Conservation (phyloP, 2,329 filamentous ascomycete genomes). For the Pestalotiopsis sp. region DNA sequence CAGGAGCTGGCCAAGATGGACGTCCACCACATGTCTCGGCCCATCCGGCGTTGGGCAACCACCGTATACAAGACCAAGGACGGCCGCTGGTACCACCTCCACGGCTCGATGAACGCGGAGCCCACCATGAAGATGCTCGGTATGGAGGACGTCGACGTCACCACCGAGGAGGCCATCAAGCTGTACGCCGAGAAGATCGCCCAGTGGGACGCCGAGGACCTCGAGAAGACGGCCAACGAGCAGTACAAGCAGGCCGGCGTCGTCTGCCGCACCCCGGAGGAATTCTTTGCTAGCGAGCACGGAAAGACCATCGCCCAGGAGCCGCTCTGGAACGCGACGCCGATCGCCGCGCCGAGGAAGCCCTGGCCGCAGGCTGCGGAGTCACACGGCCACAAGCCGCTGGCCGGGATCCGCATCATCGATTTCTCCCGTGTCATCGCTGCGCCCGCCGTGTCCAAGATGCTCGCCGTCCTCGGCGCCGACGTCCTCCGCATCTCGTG, state of each 20-base stretch:
- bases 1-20: conserved; percentile 24
- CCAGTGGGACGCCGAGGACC: conserved; percentile 26
- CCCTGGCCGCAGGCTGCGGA: conserved; percentile 26
- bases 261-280: conserved; percentile 32
- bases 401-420: conserved; percentile 69
- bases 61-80: conserved; percentile 34
- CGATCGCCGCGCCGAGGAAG: conserved; percentile 10
- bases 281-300: conserved; percentile 26
- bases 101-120: conserved; percentile 31
- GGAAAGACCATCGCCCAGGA: conserved; percentile 20
- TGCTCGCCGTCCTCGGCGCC: conserved; percentile 73
- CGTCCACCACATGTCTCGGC: conserved; percentile 23
- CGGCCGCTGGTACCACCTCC: conserved; percentile 35
- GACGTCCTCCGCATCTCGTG: conserved; percentile 73
- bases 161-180: conserved; percentile 29
- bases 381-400: conserved; percentile 17
- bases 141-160: conserved; percentile 18
- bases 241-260: conserved; percentile 33
- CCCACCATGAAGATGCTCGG: conserved; percentile 34
- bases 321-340: conserved; percentile 21
- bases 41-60: conserved; percentile 32
- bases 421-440: conserved; percentile 78
- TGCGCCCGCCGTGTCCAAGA: conserved; percentile 70
- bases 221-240: conserved; percentile 34
- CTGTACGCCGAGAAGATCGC: conserved; percentile 21